Conservation (phyloP, 2,329 filamentous ascomycete species). For the Xylaria multiplex region DNA sequence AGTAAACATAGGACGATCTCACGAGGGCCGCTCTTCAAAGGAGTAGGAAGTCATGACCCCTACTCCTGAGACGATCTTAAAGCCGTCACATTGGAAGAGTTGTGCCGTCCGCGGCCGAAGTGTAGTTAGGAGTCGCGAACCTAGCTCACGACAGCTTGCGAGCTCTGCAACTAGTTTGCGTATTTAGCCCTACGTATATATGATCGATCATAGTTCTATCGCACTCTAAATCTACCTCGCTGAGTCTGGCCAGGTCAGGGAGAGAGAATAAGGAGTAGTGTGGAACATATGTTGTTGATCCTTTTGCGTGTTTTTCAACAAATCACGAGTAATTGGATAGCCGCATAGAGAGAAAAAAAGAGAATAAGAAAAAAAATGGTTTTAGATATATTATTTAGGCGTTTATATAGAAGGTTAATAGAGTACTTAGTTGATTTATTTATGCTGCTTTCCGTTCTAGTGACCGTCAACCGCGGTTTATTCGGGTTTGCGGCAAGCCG, state of each 20-base stretch:
- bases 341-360: neutral
- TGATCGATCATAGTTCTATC: neutral
- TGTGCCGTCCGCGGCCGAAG: neutral
- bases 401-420: neutral
- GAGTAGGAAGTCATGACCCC: slow-evolving; percentile 23
- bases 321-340: neutral
- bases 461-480: neutral
- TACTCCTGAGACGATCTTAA: neutral
- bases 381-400: neutral
- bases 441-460: neutral
- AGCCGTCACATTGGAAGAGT: neutral
- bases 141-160: neutral
- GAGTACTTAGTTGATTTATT: neutral
- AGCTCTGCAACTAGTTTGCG: neutral
- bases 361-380: neutral
- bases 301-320: neutral
- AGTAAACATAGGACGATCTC: neutral
- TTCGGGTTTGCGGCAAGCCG: no score
- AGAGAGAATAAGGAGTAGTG: neutral
- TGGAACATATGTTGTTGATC: neutral
- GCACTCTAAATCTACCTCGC: neutral
- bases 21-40: neutral
- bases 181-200: neutral
- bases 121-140: slow-evolving; percentile 21
- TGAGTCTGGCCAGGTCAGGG: slow-evolving; percentile 3